Evolutionary conservation across 2,329 filamentous ascomycete species (phyloP), one percentile per base, ranked within the genome.

Genomic region (Emydomyces testavorans): DNA sequence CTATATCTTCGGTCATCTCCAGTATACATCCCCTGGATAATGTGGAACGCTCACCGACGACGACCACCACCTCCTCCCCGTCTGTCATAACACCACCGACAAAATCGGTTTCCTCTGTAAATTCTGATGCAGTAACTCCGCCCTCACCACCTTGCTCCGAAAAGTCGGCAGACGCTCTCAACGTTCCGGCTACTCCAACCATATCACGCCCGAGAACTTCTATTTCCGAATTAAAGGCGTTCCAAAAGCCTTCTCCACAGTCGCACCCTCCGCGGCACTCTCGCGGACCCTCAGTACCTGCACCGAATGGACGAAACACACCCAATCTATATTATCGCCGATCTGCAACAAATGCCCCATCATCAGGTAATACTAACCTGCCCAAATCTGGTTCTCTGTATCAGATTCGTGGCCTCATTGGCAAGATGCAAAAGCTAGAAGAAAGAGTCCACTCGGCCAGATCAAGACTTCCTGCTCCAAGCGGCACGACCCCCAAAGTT

Each of bases 381-480:
- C 48, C 49, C 16, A 53, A 48, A 35, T 53, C 79, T 24, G 75
- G 77, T 53, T 96, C 92, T 1, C 78, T 98, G 42, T 84, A 85
- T 55, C 92, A 98, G 63, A 94, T 98, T 60, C 86, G 90, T 54
- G 84, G 83, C 24, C 80, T 98, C 54, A 94, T 93, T 50, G 89
- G 87, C 23, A 92, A 96, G 68, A 95, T 96, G 88, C 87, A 95
- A 66, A 85, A 87, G 56, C 80, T 98, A 52, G 92, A 96, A 65
- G 86, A 92, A 53, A 79, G 92, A 37, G 90, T 98, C 7, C 88
- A 96, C 52, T 87, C 83, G 20, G 92, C 83, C 15, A 81, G 88
- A 56, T 95, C 90, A 32, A 94, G 92, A 66, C 77, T 98, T 16
- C 92, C 92, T 2, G 86, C 83, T 1, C 86, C 89, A 2, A 75